A percentile compares a stretch with the other conserved stretches of the same genome.
Conservation (phyloP, 768 basidiomycete species). For the Cystofilobasidium capitatum region DNA sequence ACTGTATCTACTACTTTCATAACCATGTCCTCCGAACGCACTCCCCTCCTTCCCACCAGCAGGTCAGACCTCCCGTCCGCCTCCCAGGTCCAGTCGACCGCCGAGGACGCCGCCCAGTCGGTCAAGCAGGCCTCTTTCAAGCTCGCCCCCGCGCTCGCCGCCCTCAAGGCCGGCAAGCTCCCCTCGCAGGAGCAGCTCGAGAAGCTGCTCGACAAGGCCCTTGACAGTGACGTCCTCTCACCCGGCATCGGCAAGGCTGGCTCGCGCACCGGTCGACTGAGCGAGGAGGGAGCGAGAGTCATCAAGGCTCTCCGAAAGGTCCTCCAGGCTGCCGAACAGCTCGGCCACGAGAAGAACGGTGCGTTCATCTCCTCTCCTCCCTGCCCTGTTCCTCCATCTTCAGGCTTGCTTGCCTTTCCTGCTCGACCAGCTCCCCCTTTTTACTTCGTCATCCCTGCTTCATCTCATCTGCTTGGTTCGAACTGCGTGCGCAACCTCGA, state of each 20-base stretch:
- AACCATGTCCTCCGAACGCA: slow-evolving; percentile 20
- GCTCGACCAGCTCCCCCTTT: background rate
- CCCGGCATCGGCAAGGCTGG: slow-evolving; percentile 16
- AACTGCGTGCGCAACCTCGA: background rate
- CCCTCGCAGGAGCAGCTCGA: slow-evolving; percentile 22
- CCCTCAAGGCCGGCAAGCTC: slow-evolving; percentile 23
- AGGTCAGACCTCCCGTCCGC: background rate
- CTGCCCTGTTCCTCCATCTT: background rate
- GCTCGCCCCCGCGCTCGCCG: slow-evolving; percentile 18
- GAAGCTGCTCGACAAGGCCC: slow-evolving; percentile 13
- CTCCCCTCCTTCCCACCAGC: slow-evolving; percentile 25
- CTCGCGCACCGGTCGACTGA: slow-evolving; percentile 36
- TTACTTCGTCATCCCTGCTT: background rate
- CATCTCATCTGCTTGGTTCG: background rate
- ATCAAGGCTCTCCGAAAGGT: slow-evolving; percentile 37
- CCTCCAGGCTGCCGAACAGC: slow-evolving; percentile 33
- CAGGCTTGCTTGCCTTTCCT: background rate
- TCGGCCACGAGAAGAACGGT: slow-evolving; percentile 41
- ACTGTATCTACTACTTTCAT: background rate
- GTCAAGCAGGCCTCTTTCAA: slow-evolving; percentile 2
- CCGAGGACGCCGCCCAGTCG: background rate
- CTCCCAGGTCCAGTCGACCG: background rate
- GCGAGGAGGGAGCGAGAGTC: slow-evolving; percentile 37
- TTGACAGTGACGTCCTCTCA: slow-evolving; percentile 21
- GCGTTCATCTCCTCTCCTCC: background rate